Evolutionary conservation across 768 basidiomycete genomes (phyloP).

Genomic region (Suillus americanus): DNA sequence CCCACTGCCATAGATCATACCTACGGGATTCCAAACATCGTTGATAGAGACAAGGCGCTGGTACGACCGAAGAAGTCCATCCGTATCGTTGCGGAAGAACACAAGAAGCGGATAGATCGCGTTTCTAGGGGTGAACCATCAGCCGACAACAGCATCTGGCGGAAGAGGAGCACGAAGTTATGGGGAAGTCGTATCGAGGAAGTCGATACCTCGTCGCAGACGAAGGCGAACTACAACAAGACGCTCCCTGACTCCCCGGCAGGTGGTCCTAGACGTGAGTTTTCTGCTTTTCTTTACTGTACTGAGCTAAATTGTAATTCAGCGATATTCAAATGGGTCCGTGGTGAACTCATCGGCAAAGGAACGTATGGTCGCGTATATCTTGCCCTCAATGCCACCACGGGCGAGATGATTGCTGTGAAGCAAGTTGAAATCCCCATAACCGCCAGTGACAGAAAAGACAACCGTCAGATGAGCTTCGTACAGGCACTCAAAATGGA

Average conservation of each 20-base stretch:
- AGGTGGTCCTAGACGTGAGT: constrained; percentile 67
- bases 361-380: constrained; percentile 98
- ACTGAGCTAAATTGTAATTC: constrained; percentile 21
- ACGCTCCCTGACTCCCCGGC: constrained; percentile 60
- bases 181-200: constrained; percentile 96
- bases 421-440: constrained; percentile 97
- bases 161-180: constrained; percentile 89
- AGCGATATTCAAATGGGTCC: constrained; percentile 98
- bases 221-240: constrained; percentile 42
- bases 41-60: constrained; percentile 38
- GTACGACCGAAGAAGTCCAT: constrained; percentile 86
- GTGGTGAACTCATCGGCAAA: constrained; percentile 95
- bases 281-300: constrained; percentile 8
- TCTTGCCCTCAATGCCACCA: constrained; percentile 92
- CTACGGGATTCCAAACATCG: constrained; percentile 34
- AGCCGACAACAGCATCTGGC: constrained; percentile 50
- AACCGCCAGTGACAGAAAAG: constrained; percentile 88
- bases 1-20: constrained; percentile 62
- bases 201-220: constrained; percentile 73
- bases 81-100: constrained; percentile 85
- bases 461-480: constrained; percentile 78
- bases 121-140: constrained; percentile 59
- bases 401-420: constrained; percentile 98
- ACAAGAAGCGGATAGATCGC: constrained; percentile 74
- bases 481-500: constrained; percentile 93